A percentile compares a stretch with the other conserved stretches of the same genome.
Conservation (phyloP, 2,329 filamentous ascomycete species). For the Pseudogymnoascus sp. region DNA sequence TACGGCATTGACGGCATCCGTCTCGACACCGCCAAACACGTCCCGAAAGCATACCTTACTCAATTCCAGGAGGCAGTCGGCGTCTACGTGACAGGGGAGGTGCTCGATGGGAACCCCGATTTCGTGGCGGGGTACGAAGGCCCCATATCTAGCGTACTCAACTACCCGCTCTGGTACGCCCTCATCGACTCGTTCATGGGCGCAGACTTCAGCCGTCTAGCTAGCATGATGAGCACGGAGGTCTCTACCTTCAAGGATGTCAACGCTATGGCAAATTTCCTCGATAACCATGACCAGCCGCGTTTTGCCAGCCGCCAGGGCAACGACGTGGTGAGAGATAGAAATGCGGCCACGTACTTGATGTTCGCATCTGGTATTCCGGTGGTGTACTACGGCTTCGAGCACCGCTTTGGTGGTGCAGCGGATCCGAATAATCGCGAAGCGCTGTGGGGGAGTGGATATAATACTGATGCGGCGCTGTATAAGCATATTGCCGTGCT, state of each 20-base stretch:
- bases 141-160: constrained; percentile 13
- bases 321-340: constrained; percentile 24
- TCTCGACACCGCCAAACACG: constrained; percentile 39
- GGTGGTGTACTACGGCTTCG: constrained; percentile 44
- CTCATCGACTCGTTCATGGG: constrained; percentile 33
- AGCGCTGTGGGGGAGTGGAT: constrained; percentile 36
- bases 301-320: constrained; percentile 29
- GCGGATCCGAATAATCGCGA: constrained; percentile 35
- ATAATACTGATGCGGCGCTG: constrained; percentile 30
- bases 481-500: constrained; percentile 31
- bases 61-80: constrained; percentile 44
- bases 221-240: constrained; percentile 26
- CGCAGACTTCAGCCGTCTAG: background rate
- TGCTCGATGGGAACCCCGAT: constrained; percentile 44
- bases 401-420: constrained; percentile 38
- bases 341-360: constrained; percentile 40
- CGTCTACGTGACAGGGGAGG: constrained; percentile 54
- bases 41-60: constrained; percentile 45
- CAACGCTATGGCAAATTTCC: constrained; percentile 30
- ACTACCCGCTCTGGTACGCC: constrained; percentile 29
- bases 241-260: background rate
- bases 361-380: constrained; percentile 43
- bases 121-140: constrained; percentile 45
- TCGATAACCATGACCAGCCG: constrained; percentile 37
- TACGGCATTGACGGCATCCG: constrained; percentile 42